Base-by-base conservation (phyloP, 108 stramenopile species). In the Parmales sp. region DNA sequence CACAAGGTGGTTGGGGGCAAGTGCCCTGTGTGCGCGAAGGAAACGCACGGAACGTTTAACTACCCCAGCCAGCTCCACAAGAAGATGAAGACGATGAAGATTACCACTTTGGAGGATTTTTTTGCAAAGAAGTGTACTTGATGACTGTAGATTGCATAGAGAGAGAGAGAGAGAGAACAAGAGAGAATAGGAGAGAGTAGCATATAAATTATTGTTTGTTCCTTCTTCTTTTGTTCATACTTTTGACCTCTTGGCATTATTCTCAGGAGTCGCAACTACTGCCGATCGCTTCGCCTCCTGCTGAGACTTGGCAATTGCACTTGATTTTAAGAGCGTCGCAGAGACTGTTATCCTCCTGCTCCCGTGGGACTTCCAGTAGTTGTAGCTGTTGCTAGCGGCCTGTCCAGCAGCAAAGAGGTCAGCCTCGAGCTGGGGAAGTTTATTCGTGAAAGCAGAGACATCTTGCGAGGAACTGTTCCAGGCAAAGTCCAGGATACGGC, bases 11-110 rank as follows among this genome's bases (percentile, higher is more conserved):
- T 43, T 44, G 51, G 63, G 19, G 23, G 45, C 22, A 36, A 51
- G 11, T 99, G 96, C 74, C 92, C 94, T 2, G 80, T 91, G 16
- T 99, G 98, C 71, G 74, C 71, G 20, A 90, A 92, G 72, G 91
- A 93, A 68, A 95, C 91, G 18, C 79, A 85, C 68, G 87, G 92
- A 4, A 84, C 94, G 20, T 88, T 92, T 45, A 91, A 95, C 70
- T 69, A 83, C 31, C 83, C 92, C 26, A 74, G 76, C 26, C 89
- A 91, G 50, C 75, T 94, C 0, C 67, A 69, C 26, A 90, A 91
- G 74, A 88, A 88, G 65, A 72, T 81, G 45, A 77, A 83, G 46
- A 29, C 86, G 46, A 69, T 78, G n/a, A 87, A 89, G 3, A 36
- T 68, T 22, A 77, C 69, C 38, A 70, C 66, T 28, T 83, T 78